Conservation (phyloP, 2,329 filamentous ascomycete species). For the Hypoxylon sp. region DNA sequence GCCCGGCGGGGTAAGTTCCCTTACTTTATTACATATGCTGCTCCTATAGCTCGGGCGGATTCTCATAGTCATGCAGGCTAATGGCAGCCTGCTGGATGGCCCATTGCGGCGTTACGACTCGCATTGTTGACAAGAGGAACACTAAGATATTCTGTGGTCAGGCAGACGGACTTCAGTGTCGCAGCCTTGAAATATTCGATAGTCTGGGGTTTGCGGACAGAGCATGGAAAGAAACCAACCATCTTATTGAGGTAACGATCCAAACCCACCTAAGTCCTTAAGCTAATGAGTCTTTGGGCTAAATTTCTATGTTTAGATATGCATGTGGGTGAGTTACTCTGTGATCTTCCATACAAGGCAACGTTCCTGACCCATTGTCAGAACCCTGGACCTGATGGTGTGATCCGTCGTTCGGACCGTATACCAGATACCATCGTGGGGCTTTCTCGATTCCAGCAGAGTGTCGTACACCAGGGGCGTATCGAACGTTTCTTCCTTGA, state of each 20-base stretch:
- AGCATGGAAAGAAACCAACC: conserved; percentile 76
- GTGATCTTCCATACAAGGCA: not conserved
- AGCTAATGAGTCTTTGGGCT: conserved; percentile 3
- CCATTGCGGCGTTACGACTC: conserved; percentile 58
- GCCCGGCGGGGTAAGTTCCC: conserved; percentile 51
- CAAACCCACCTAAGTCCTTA: not conserved
- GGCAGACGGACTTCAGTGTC: conserved; percentile 69
- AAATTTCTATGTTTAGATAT: conserved; percentile 46
- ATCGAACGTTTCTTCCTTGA: conserved; percentile 78
- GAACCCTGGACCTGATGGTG: conserved; percentile 74
- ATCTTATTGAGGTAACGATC: conserved; percentile 73
- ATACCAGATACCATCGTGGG: conserved; percentile 75
- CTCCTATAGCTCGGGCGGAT: conserved; percentile 6
- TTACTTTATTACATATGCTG: not conserved
- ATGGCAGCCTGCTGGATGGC: conserved; percentile 63
- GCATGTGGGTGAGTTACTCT: conserved; percentile 50
- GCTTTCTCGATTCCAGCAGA: conserved; percentile 74
- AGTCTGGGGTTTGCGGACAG: conserved; percentile 76
- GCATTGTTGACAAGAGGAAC: conserved; percentile 62
- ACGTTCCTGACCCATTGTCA: conserved; percentile 51
- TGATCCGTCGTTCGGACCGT: conserved; percentile 70
- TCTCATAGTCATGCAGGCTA: conserved; percentile 47
- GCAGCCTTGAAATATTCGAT: conserved; percentile 80
- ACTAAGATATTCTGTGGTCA: conserved; percentile 60
- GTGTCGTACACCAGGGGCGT: conserved; percentile 78